Evolutionary conservation across 345 rosid genomes (phyloP).

Genomic region (Fremontodendron californicum): DNA sequence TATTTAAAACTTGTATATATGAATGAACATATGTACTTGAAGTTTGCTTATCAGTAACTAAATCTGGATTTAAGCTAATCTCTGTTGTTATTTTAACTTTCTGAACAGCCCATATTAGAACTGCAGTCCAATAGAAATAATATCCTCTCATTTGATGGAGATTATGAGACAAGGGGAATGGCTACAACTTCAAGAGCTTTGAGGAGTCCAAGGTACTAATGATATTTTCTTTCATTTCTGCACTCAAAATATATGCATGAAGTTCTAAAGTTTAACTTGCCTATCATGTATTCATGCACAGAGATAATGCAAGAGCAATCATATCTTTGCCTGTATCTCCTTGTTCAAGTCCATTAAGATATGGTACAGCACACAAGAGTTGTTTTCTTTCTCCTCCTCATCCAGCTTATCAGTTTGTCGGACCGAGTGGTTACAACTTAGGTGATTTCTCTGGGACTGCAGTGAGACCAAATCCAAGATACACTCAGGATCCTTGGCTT

Average conservation of each 20-base stretch:
- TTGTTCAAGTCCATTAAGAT: constrained; percentile 78
- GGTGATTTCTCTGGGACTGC: constrained; percentile 50
- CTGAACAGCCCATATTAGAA: constrained; percentile 67
- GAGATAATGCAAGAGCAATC: constrained; percentile 65
- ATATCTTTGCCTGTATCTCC: constrained; percentile 89
- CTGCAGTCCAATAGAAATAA: constrained; percentile 47
- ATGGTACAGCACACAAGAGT: constrained; percentile 57
- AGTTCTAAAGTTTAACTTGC: constrained; percentile 11
- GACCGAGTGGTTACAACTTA: constrained; percentile 50
- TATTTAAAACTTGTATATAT: background rate
- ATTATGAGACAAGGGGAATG: constrained; percentile 40
- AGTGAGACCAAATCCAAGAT: constrained; percentile 31
- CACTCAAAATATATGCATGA: background rate
- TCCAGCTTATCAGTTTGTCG: constrained; percentile 41
- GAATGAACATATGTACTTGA: background rate
- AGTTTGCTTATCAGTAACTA: background rate
- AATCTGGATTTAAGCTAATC: constrained; percentile 14
- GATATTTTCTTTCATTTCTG: background rate
- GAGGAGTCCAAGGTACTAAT: constrained; percentile 56
- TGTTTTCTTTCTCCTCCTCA: constrained; percentile 85
- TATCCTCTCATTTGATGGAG: constrained; percentile 37
- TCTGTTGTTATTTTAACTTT: background rate
- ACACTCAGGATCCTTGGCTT: constrained; percentile 35
- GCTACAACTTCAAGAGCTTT: constrained; percentile 32
- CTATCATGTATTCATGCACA: constrained; percentile 22